These are phyloP conservation scores for Oxalis stricta DNA, from an alignment of 441 rosid genomes.

Conservation along the genomic window DNA sequence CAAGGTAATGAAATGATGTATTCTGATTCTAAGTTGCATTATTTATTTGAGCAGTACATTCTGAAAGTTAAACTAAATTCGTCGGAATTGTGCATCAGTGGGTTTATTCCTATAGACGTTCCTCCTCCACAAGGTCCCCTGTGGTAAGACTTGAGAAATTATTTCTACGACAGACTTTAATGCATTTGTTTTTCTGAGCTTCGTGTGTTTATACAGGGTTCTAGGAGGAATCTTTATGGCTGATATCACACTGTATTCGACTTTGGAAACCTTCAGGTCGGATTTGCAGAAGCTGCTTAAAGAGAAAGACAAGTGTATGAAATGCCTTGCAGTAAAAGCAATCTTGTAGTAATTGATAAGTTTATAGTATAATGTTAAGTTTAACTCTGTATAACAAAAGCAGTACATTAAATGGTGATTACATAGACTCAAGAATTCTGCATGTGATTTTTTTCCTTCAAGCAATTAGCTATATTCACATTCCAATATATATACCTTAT, in stretches of 20 bases:
- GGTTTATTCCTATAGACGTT: conserved; percentile 16
- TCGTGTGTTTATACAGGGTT: conserved; percentile 10
- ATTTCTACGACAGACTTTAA: background rate
- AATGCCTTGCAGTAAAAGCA: background rate
- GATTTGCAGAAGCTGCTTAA: conserved; percentile 20
- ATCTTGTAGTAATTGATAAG: background rate
- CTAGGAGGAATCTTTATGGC: conserved; percentile 24
- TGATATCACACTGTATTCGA: conserved; percentile 23
- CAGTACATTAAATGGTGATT: too few relatives aligned
- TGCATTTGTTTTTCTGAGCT: background rate
- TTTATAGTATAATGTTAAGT: too few relatives aligned
- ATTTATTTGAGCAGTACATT: conserved; percentile 12
- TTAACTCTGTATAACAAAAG: too few relatives aligned
- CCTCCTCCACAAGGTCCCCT: conserved; percentile 23
- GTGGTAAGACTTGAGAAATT: conserved; percentile 11
- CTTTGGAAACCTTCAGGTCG: conserved; percentile 21
- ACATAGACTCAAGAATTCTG: too few relatives aligned
- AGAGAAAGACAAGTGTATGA: too few relatives aligned
- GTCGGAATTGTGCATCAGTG: conserved; percentile 14
- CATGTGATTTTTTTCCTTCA: too few relatives aligned
- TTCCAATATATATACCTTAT: too few relatives aligned
- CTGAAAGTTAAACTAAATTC: conserved; percentile 5
- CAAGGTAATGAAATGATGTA: background rate
- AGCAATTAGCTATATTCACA: too few relatives aligned
- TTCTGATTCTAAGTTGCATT: background rate